phyloP scores from a whole-genome alignment of 2,329 filamentous ascomycete genomes.

The Monosporascus sp. region DNA sequence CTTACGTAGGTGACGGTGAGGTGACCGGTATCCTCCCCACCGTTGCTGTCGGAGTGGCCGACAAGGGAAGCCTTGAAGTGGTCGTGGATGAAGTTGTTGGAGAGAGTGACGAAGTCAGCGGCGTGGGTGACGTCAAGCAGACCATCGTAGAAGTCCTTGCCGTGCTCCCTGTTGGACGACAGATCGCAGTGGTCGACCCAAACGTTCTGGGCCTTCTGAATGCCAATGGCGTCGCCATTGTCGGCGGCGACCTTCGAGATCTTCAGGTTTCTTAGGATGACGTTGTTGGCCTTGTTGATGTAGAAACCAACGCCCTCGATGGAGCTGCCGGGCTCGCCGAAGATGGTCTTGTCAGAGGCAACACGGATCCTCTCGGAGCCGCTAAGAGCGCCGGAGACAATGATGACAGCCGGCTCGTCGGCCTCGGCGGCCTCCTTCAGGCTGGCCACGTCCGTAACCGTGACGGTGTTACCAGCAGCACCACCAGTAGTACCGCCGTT shows the following conservation, averaged over 20 bases:
- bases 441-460: constrained; percentile 45
- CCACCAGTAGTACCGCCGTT: constrained; percentile 44
- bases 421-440: constrained; percentile 45
- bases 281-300: constrained; percentile 49
- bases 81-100: constrained; percentile 38
- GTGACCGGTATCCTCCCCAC: constrained; percentile 59
- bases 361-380: constrained; percentile 38
- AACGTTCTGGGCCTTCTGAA: constrained; percentile 52
- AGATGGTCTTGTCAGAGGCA: constrained; percentile 45
- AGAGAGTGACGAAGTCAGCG: constrained; percentile 54
- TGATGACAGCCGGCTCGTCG: constrained; percentile 38
- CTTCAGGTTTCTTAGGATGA: constrained; percentile 58
- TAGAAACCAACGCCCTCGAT: constrained; percentile 45
- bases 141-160: constrained; percentile 68
- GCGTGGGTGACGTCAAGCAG: constrained; percentile 60
- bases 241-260: constrained; percentile 51
- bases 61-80: constrained; percentile 41
- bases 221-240: constrained; percentile 55
- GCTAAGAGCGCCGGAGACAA: constrained; percentile 40
- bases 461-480: constrained; percentile 47
- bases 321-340: constrained; percentile 30
- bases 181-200: constrained; percentile 68
- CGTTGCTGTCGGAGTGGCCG: constrained; percentile 52
- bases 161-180: constrained; percentile 51
- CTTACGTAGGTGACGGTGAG: constrained; percentile 55